These are phyloP conservation scores for Dactylonectria macrodidyma DNA, from an alignment of 2,329 filamentous ascomycete species.

Conservation along the genomic window DNA sequence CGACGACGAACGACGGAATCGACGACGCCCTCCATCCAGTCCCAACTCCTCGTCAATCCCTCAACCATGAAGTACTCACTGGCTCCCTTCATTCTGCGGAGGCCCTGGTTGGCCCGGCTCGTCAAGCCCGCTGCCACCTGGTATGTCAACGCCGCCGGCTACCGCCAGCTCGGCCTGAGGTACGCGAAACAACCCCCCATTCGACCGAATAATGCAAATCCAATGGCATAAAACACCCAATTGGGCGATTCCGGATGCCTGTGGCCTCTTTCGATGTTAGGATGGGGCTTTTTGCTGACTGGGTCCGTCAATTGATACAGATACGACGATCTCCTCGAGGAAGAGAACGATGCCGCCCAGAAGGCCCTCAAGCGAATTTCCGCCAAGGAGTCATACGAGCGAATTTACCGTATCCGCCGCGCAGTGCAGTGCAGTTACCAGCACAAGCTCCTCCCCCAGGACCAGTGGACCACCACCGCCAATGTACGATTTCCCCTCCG, in stretches of 20 bases:
- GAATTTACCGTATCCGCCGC: constrained; percentile 96
- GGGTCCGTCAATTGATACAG: constrained; percentile 62
- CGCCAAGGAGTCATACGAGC: constrained; percentile 93
- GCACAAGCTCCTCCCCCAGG: constrained; percentile 76
- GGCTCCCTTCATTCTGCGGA: constrained; percentile 83
- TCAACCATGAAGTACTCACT: constrained; percentile 78
- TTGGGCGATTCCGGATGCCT: constrained; percentile 30
- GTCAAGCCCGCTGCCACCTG: constrained; percentile 87
- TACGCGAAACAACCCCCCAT: constrained; percentile 61
- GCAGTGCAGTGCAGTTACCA: constrained; percentile 83
- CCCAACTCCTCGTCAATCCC: constrained; percentile 47
- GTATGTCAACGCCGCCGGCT: constrained; percentile 92
- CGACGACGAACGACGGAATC: constrained; percentile 38
- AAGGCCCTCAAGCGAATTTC: constrained; percentile 91
- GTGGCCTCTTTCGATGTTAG: not conserved
- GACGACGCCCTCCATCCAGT: constrained; percentile 31
- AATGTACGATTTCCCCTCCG: constrained; percentile 58
- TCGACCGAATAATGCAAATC: constrained; percentile 19
- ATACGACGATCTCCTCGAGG: constrained; percentile 93
- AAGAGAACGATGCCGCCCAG: constrained; percentile 91
- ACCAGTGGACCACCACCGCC: constrained; percentile 72
- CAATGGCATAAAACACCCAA: constrained; percentile 33
- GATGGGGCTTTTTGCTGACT: constrained; percentile 42
- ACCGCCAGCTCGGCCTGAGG: constrained; percentile 93
- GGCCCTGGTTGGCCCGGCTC: constrained; percentile 85